Conservation (phyloP, 176 grass and related monocot species). For the Carex scoparia region DNA sequence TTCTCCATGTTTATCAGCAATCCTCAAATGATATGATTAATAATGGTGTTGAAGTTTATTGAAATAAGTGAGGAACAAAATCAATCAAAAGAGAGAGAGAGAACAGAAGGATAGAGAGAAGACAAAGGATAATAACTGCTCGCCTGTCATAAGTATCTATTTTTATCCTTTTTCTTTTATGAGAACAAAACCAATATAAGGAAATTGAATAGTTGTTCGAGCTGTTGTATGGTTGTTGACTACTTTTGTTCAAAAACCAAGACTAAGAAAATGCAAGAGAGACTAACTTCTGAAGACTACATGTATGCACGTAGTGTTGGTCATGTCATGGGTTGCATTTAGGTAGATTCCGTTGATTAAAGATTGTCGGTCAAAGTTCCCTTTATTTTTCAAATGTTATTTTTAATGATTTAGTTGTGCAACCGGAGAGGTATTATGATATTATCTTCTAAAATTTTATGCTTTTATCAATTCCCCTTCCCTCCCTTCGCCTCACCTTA, state of each 20-base stretch:
- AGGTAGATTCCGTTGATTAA: conserved; percentile 10
- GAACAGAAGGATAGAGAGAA: conserved; percentile 23
- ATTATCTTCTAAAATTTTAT: background rate
- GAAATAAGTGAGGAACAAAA: conserved; percentile 28
- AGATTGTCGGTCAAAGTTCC: conserved; percentile 14
- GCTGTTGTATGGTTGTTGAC: conserved; percentile 14
- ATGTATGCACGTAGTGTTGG: conserved; percentile 18
- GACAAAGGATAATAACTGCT: conserved; percentile 9
- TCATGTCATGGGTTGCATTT: conserved; percentile 18
- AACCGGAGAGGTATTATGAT: background rate
- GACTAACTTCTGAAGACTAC: background rate
- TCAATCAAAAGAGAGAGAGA: conserved; percentile 30
- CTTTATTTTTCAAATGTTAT: background rate
- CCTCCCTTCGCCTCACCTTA: background rate
- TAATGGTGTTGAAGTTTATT: background rate
- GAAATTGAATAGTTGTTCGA: background rate
- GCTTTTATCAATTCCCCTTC: background rate
- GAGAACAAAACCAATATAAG: conserved; percentile 17
- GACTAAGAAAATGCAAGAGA: background rate
- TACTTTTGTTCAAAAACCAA: conserved; percentile 10
- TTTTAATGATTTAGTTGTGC: background rate
- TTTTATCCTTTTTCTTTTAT: conserved; percentile 19
- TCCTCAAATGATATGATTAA: background rate
- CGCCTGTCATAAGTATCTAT: conserved; percentile 22
- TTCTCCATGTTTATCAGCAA: conserved; percentile 47